Evolutionary conservation across 2,329 filamentous ascomycete genomes (phyloP), one percentile per base, ranked within the genome.

Genomic region (Scortechinia acanthostroma): DNA sequence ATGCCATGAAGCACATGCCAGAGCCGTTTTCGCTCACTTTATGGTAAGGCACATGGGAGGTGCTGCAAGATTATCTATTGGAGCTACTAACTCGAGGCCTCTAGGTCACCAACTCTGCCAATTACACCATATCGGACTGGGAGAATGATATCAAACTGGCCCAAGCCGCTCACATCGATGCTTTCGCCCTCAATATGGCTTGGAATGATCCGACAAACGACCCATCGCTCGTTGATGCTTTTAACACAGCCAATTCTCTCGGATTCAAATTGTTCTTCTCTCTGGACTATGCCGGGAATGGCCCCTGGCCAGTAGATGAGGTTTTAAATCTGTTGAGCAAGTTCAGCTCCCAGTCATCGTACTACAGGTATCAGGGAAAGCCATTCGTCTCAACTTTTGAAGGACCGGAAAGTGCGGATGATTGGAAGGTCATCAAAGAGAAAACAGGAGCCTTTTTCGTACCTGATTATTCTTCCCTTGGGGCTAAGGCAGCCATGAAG

Each of bases 401-500:
- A 51, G 72, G 72, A 2, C 49, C 64, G 3, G 52, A 58, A 15
- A 61, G 59, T 6, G 59, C 59, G 3, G 51, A 54, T 3, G 69
- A 74, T 50, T 75, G 71, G 71, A 22, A 46, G 6, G 51, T 50
- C 3, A 70, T 73, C 55, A 72, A 69, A 47, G 51, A 53, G 6
- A 51, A 53, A 15, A 62, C 62, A 1, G 55, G 56, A 15, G 62
- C 62, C 46, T 68, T 67, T 52, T 66, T 71, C 47, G 61, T 74
- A 1, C 73, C 71, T 0, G 65, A 69, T 28, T 77, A 65, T 62
- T 64, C 64, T 0, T 66, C 61, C 15, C 50, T 64, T 2, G 68
- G 68, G 0, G 55, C 60, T 4, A 46, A 52, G 4, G 30, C 40
- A 2, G 57, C 61, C n/a, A 42, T 49, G n/a, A 28, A 43, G 4